Evolutionary conservation across 805 yeast species (phyloP).

Genomic region (Middelhovenomyces tepae): DNA sequence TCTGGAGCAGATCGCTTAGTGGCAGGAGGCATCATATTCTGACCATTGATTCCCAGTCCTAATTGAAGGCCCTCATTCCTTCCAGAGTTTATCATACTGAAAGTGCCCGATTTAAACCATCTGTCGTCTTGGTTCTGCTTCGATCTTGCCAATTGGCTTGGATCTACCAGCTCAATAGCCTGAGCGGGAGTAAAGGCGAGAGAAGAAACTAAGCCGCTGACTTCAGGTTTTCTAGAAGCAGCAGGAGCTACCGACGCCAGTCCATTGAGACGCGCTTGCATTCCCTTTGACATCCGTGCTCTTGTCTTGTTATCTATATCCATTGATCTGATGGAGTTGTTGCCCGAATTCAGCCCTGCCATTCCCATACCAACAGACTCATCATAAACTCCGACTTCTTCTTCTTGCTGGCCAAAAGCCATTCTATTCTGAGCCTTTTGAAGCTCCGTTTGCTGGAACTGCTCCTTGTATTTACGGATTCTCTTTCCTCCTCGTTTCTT

Average conservation of each 20-base stretch:
- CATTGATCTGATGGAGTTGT: conserved; percentile 12
- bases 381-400: conserved; percentile 56
- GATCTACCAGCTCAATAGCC: conserved; percentile 22
- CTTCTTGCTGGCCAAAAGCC: conserved; percentile 73
- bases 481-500: conserved; percentile 83
- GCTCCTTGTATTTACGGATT: conserved; percentile 70
- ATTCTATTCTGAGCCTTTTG: conserved; percentile 77
- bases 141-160: conserved; percentile 8
- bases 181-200: conserved; percentile 19
- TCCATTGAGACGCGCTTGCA: conserved; percentile 36
- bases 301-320: conserved; percentile 37
- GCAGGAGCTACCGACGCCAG: conserved; percentile 4
- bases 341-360: conserved; percentile 23
- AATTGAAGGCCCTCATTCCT: not conserved
- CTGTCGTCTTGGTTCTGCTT: conserved; percentile 12
- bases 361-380: conserved; percentile 42
- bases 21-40: not conserved
- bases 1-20: conserved; percentile 1
- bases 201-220: conserved; percentile 17
- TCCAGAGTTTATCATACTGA: conserved; percentile 8
- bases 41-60: not conserved
- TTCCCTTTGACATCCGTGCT: conserved; percentile 53
- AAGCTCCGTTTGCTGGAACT: conserved; percentile 70
- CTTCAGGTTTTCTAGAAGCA: conserved; percentile 4
- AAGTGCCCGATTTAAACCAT: conserved; percentile 21